These are phyloP conservation scores for Mycena belliarum DNA, from an alignment of 768 basidiomycete species.

Conservation along the genomic window DNA sequence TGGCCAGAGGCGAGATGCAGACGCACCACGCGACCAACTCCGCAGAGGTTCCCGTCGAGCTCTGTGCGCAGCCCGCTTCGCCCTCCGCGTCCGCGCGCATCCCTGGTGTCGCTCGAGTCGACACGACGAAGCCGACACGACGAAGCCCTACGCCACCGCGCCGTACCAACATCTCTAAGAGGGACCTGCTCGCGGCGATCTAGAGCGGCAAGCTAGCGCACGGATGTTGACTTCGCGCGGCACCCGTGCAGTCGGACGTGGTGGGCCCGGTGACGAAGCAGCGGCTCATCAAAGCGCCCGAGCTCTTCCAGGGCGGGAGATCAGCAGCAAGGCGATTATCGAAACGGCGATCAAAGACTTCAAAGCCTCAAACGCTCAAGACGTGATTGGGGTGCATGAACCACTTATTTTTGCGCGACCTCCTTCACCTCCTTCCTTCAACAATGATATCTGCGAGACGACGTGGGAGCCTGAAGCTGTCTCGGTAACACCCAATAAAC, in stretches of 20 bases:
- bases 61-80: constrained; percentile 11
- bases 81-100: constrained; percentile 5
- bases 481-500: too few relatives aligned
- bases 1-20: constrained; percentile 18
- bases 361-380: too few relatives aligned
- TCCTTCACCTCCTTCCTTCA: too few relatives aligned
- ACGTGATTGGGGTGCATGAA: too few relatives aligned
- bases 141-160: constrained; percentile 5
- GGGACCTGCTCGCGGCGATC: constrained; percentile 9
- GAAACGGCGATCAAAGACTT: not conserved
- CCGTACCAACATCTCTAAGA: constrained; percentile 5
- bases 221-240: constrained; percentile 30
- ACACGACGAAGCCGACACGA: constrained; percentile 12
- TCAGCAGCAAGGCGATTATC: not conserved
- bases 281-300: constrained; percentile 37
- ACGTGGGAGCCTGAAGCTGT: too few relatives aligned
- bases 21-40: constrained; percentile 17
- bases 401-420: too few relatives aligned
- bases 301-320: constrained; percentile 37
- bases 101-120: constrained; percentile 17
- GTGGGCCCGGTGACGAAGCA: constrained; percentile 33
- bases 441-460: too few relatives aligned
- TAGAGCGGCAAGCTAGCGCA: constrained; percentile 14
- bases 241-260: constrained; percentile 30
- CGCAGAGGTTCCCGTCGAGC: constrained; percentile 10